Evolutionary conservation across 805 yeast genomes (phyloP), one percentile per base, ranked within the genome.

Genomic region (Hanseniaspora mollemarum): DNA sequence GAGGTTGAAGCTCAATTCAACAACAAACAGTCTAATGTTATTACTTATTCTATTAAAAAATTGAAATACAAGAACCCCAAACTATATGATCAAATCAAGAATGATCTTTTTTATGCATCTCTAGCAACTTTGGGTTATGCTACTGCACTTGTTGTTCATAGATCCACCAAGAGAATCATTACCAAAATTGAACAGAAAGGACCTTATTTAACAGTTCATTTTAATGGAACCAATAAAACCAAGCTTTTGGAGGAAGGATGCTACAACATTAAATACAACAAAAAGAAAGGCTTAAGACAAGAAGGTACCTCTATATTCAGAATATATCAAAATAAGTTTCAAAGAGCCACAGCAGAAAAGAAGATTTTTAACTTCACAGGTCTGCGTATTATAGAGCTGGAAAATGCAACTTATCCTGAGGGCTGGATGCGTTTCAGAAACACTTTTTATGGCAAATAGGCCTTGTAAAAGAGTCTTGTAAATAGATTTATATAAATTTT

Each of bases 381-480:
- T 38, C 4, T 39, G 44, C 15, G 39, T 16, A n/a, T 37, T 18
- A 8, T 46, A 10, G 26, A 31, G 15, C 18, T 46, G 2, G 32
- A 31, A 2, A n/a, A 19, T n/a, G 51, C 39, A 9, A 18, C 36
- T 3, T 46, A 22, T 25, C 51, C 51, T 19, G 26, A 24, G 6
- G 39, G 35, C 9, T 46, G 38, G 38, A 37, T 37, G 41, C 41
- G 41, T 37, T 37, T 37, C 22, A 37, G 41, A 37, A 37, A 37
- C 28, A 6, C n/a, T 15, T 37, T 37, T 37, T 37, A 21, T 37
- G 41, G 41, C 3, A 37, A 37, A 37, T 37, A 37, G n/a, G 18
- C n/a, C n/a, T 32, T 10, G 10, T 9, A n/a, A n/a, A n/a, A n/a
- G n/a, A n/a, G n/a, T 8, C 13, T 37, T 21, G 28, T 21, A 37